Percentiles rank a stretch among this genome's conserved stretches.
phyloP scores from a whole-genome alignment of 805 yeast genomes.

The Wickerhamiella australiensis region DNA sequence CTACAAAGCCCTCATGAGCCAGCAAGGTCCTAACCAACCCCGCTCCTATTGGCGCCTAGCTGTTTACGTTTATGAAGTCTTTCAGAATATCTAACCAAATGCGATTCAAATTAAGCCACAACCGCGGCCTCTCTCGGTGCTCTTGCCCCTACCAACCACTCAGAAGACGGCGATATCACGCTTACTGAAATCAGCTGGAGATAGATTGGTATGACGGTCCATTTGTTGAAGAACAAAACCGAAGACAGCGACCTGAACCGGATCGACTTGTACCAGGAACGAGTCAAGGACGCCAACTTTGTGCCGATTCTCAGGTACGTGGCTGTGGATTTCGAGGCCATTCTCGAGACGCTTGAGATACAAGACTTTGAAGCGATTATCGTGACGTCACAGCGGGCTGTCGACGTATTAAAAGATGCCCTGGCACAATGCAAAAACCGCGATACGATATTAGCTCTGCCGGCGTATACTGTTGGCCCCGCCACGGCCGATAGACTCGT shows the following conservation, averaged over 20 bases:
- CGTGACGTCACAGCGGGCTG: conserved; percentile 85
- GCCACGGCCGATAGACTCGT: conserved; percentile 55
- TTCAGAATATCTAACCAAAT: no score
- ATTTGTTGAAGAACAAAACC: conserved; percentile 58
- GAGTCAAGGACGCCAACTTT: conserved; percentile 39
- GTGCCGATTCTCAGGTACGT: conserved; percentile 65
- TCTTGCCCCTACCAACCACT: not conserved
- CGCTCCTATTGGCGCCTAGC: no score
- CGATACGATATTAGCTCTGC: conserved; percentile 23
- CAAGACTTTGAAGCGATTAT: conserved; percentile 42
- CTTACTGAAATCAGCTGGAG: not conserved
- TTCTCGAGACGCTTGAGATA: conserved; percentile 38
- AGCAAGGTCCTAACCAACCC: no score
- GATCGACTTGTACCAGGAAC: conserved; percentile 48
- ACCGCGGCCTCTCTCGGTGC: no score
- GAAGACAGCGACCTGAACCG: conserved; percentile 33
- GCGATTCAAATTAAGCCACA: no score
- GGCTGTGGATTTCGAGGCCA: conserved; percentile 37
- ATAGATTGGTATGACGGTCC: conserved; percentile 14
- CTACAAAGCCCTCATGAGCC: no score
- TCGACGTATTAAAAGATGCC: conserved; percentile 49
- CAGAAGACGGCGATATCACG: not conserved
- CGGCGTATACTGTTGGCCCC: conserved; percentile 83
- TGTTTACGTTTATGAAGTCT: no score
- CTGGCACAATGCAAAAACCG: conserved; percentile 22